Evolutionary conservation across 208 protist genomes (phyloP).

Genomic region (Leishmania mexicana): DNA sequence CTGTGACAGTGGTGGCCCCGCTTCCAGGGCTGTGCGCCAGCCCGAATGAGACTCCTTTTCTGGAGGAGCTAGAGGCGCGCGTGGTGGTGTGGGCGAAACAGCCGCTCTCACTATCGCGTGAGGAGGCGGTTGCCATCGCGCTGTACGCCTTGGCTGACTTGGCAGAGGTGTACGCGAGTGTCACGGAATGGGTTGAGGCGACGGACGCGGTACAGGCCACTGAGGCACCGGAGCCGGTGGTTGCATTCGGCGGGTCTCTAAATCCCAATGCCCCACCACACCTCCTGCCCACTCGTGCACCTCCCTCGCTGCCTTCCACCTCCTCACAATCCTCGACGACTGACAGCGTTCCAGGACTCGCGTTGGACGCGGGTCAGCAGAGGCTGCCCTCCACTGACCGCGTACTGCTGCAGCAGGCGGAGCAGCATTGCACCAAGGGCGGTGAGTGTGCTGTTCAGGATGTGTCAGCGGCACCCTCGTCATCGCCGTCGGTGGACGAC

Average conservation of each 20-base stretch:
- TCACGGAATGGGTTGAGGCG: neutral
- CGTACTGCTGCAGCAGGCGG: neutral
- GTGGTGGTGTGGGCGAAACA: slow-evolving; percentile 27
- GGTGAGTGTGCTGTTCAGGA: neutral
- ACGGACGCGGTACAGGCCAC: neutral
- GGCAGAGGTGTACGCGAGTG: slow-evolving; percentile 3
- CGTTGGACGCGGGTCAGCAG: neutral
- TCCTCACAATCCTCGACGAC: neutral
- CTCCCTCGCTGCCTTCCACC: neutral
- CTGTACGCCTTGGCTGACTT: slow-evolving; percentile 44
- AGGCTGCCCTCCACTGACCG: neutral
- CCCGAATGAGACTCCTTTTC: slow-evolving; percentile 34
- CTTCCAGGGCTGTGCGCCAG: slow-evolving; percentile 53
- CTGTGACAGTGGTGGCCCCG: slow-evolving; percentile 52
- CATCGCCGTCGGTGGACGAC: neutral
- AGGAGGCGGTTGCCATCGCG: slow-evolving; percentile 36
- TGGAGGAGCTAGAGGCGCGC: slow-evolving; percentile 33
- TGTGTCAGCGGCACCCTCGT: neutral
- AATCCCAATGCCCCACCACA: neutral
- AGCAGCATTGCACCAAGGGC: neutral
- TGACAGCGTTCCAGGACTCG: neutral
- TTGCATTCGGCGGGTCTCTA: neutral
- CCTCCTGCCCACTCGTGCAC: neutral
- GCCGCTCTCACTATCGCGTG: slow-evolving; percentile 15
- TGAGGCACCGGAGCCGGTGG: neutral